Evolutionary conservation across 202 grass and related monocot species (phyloP).

Genomic region (Panicum virgatum): DNA sequence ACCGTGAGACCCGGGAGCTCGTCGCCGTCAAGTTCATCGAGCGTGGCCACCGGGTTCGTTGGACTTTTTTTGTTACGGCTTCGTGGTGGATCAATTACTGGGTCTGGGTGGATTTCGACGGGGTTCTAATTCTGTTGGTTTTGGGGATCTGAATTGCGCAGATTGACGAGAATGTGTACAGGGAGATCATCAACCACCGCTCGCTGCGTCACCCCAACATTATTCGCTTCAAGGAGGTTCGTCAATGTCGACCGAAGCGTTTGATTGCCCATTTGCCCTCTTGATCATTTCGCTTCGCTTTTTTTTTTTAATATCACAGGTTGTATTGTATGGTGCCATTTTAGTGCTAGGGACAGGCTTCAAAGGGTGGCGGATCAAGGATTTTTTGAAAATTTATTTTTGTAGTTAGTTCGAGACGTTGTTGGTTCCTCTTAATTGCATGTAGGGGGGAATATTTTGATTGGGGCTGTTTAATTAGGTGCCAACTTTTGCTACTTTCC

Average conservation of each 20-base stretch:
- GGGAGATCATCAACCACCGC: conserved; percentile 89
- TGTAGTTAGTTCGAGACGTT: background rate
- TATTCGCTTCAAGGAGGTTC: conserved; percentile 92
- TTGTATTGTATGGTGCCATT: background rate
- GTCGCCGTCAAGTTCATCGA: conserved; percentile 97
- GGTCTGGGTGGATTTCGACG: conserved; percentile 13
- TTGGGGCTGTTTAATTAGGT: conserved; percentile 32
- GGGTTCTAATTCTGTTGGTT: conserved; percentile 8
- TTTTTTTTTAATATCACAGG: background rate
- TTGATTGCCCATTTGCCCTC: background rate
- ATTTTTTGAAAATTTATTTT: background rate
- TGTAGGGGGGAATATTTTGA: conserved; percentile 32
- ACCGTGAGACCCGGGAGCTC: conserved; percentile 85
- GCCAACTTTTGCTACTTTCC: conserved; percentile 28
- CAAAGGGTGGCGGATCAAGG: background rate
- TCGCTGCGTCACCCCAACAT: conserved; percentile 89
- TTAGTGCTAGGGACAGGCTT: background rate
- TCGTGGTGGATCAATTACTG: conserved; percentile 11
- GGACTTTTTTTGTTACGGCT: background rate
- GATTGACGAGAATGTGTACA: conserved; percentile 88
- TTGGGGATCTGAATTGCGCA: conserved; percentile 45
- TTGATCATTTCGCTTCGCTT: background rate
- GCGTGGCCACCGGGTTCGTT: conserved; percentile 72
- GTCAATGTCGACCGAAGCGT: background rate
- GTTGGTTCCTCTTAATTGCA: conserved; percentile 27